Percentiles rank a stretch among this genome's conserved stretches.
Evolutionary conservation across 352 stramenopile species (phyloP).

Genomic region (Phytophthora citrophthora): DNA sequence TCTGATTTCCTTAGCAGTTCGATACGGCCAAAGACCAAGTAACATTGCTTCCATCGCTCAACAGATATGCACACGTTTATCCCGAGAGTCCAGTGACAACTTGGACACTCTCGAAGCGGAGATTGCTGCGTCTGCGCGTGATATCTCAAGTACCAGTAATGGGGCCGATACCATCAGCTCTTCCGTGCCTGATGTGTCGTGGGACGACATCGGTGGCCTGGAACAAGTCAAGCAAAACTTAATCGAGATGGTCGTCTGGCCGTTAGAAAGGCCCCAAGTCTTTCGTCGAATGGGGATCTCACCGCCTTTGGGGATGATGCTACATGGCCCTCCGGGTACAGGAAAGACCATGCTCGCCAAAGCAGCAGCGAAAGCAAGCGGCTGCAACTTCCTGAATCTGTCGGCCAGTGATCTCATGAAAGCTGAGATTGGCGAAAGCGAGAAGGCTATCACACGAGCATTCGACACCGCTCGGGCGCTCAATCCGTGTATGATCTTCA

Average conservation of each 20-base stretch:
- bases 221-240: constrained; percentile 76
- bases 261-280: constrained; percentile 78
- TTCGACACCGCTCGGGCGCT: constrained; percentile 77
- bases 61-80: constrained; percentile 36
- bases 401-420: constrained; percentile 83
- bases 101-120: constrained; percentile 40
- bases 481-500: constrained; percentile 88
- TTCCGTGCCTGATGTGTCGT: constrained; percentile 67
- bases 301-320: constrained; percentile 75
- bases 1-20: constrained; percentile 64
- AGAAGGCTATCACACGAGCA: constrained; percentile 75
- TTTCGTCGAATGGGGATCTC: constrained; percentile 85
- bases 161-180: constrained; percentile 45
- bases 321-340: constrained; percentile 82
- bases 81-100: constrained; percentile 11
- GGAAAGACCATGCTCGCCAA: constrained; percentile 91
- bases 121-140: constrained; percentile 52
- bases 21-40: constrained; percentile 81
- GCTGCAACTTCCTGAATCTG: constrained; percentile 88
- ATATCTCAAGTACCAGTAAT: constrained; percentile 48
- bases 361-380: constrained; percentile 71
- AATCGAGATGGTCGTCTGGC: constrained; percentile 89
- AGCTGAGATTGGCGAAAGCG: constrained; percentile 83
- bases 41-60: constrained; percentile 67
- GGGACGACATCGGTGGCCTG: constrained; percentile 79